A percentile compares a stretch with the other conserved stretches of the same genome.
These are phyloP conservation scores for Prunus kanzakura DNA, from an alignment of 306 rosid genomes.

Conservation along the genomic window DNA sequence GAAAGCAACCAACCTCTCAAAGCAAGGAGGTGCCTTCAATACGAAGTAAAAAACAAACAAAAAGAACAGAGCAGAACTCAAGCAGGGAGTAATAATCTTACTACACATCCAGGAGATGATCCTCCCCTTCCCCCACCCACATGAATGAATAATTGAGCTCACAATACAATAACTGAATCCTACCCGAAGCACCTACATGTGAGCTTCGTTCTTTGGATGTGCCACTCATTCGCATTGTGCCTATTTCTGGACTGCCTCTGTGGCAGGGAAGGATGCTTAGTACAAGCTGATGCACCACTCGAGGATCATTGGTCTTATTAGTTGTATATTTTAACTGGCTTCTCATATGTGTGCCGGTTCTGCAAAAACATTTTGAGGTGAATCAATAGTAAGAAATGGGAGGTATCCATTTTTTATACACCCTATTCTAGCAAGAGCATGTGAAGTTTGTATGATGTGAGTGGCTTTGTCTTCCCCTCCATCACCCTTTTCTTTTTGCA, in stretches of 20 bases:
- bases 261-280: slow-evolving; percentile 12
- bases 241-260: slow-evolving; percentile 15
- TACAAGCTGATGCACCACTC: slow-evolving; percentile 17
- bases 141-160: slow-evolving; percentile 13
- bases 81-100: slow-evolving; percentile 16
- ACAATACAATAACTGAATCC: slow-evolving; percentile 14
- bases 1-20: slow-evolving; percentile 27
- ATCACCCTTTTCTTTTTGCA: too few relatives aligned
- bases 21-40: slow-evolving; percentile 19
- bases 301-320: slow-evolving; percentile 33
- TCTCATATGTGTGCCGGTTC: slow-evolving; percentile 77
- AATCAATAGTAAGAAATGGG: slow-evolving; percentile 6
- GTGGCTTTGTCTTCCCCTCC: too few relatives aligned
- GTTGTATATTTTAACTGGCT: slow-evolving; percentile 75
- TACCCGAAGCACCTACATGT: slow-evolving; percentile 2
- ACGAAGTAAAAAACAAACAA: background rate
- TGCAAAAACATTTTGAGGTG: slow-evolving; percentile 46
- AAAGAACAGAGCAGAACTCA: slow-evolving; percentile 3
- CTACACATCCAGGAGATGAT: slow-evolving; percentile 21
- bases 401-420: background rate
- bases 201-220: slow-evolving; percentile 23
- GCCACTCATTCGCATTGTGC: slow-evolving; percentile 18
- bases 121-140: slow-evolving; percentile 14
- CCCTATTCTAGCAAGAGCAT: background rate
- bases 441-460: background rate